Evolutionary conservation across 176 grass and related monocot genomes (phyloP), one percentile per base, ranked within the genome.

Genomic region (Aegilops bicornis): DNA sequence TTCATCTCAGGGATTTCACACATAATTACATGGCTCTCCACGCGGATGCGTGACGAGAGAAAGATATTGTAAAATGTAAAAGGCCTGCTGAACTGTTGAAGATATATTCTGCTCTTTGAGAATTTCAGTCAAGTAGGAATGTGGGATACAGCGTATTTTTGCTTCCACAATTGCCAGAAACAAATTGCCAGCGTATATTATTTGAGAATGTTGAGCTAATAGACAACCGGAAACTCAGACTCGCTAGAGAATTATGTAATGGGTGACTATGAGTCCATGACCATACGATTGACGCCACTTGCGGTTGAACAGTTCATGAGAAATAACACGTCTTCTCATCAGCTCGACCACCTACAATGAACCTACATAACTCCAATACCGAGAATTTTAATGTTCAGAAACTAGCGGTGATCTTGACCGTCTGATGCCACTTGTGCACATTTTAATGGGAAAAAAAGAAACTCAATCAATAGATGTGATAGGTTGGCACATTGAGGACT

Each of bases 401-500:
- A 73, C 17, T 36, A 77, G 31, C 24, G 62, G 31, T 6, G 12
- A 58, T 73, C 20, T 43, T 83, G 79, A 86, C 80, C 20, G 32
- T 43, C 8, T 2, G 16, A 74, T 60, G 60, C 89, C 66, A 79
- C 80, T 87, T 87, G 85, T 43, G 68, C 70, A 67, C 15, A 73
- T 35, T 66, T 83, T 75, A 78, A 83, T n/a, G 48, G 65, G 32
- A 47, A 87, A 27, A 27, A 25, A 43, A 47, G 79, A 52, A 4
- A 25, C 16, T 59, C 74, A 83, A 66, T 50, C 58, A 33, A 83
- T 67, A 47, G 43, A 47, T 47, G 43, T 47, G 43, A 47, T 47
- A 67, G 11, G 76, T 80, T 12, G 59, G 67, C 43, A 79, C 68
- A 87, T 80, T 54, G 64, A 73, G 23, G 79, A 86, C 79, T 83